A percentile compares a stretch with the other conserved stretches of the same genome.
These are phyloP conservation scores for Trametes cinnabarina DNA, from an alignment of 768 basidiomycete species.

Conservation along the genomic window DNA sequence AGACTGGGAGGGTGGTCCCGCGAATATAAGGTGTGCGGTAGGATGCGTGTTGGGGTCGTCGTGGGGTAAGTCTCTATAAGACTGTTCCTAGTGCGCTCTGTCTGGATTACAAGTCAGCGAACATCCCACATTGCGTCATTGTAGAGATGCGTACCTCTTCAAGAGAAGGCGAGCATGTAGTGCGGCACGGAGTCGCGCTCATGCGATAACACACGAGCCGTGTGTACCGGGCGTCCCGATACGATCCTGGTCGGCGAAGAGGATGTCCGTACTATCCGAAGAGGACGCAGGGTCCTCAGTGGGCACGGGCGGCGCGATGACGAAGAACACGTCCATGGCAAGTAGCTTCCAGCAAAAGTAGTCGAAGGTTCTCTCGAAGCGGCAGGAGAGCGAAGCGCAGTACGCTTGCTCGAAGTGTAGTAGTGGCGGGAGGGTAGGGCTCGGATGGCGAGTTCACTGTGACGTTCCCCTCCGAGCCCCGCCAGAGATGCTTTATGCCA, in stretches of 20 bases:
- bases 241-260: constrained; percentile 18
- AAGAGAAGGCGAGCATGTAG: neutral
- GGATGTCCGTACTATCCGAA: constrained; percentile 13
- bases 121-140: no score
- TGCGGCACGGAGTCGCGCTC: neutral
- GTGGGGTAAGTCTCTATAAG: constrained; percentile 14
- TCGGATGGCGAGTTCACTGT: constrained; percentile 13
- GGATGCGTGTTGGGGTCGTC: constrained; percentile 9
- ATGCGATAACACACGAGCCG: constrained; percentile 16
- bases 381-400: neutral
- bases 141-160: neutral
- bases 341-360: neutral
- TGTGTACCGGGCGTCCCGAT: constrained; percentile 1
- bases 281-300: constrained; percentile 10
- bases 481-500: constrained; percentile 1
- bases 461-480: neutral
- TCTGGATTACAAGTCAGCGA: neutral
- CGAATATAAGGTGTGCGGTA: constrained; percentile 11
- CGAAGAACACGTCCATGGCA: constrained; percentile 25
- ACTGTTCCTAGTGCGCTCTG: neutral
- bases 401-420: neutral
- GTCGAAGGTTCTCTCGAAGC: neutral
- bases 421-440: neutral
- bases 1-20: constrained; percentile 3
- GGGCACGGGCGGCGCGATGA: constrained; percentile 21